phyloP scores from a whole-genome alignment of 331 rosid species.

The Erythrophleum ivorense region DNA sequence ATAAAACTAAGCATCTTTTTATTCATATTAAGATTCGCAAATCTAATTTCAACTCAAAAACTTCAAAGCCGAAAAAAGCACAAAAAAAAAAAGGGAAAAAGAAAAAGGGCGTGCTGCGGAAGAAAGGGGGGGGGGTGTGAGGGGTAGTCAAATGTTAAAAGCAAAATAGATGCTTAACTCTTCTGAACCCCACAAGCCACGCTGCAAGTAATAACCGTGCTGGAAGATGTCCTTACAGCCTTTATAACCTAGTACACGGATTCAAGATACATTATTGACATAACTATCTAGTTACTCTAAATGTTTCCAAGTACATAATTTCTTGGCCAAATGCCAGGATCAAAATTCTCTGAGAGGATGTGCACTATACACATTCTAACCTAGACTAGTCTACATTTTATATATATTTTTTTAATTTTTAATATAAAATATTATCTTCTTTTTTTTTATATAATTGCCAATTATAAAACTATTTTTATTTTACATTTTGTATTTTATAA shows the following conservation, averaged over 20 bases:
- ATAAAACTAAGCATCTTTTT: constrained; percentile 18
- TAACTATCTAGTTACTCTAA: neutral
- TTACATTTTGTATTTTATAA: too few relatives aligned
- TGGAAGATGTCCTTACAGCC: neutral
- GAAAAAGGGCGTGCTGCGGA: too few relatives aligned
- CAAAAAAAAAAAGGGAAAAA: constrained; percentile 15
- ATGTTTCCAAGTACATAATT: neutral
- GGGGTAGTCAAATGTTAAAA: too few relatives aligned
- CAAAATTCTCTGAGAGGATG: too few relatives aligned
- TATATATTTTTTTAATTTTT: too few relatives aligned
- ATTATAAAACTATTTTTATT: too few relatives aligned
- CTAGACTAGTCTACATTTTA: too few relatives aligned
- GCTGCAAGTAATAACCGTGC: neutral
- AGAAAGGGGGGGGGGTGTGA: too few relatives aligned
- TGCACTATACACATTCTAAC: too few relatives aligned
- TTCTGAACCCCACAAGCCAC: constrained; percentile 25
- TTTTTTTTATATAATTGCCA: too few relatives aligned
- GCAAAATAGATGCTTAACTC: constrained; percentile 22
- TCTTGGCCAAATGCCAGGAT: neutral
- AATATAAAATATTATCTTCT: too few relatives aligned
- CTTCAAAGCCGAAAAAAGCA: neutral
- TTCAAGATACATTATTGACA: neutral
- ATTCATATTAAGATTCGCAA: constrained; percentile 34
- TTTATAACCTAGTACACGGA: neutral
- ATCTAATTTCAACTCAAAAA: neutral